phyloP scores from a whole-genome alignment of 192 early-diverging fungal species.

The Gryganskiella cystojenkinii region DNA sequence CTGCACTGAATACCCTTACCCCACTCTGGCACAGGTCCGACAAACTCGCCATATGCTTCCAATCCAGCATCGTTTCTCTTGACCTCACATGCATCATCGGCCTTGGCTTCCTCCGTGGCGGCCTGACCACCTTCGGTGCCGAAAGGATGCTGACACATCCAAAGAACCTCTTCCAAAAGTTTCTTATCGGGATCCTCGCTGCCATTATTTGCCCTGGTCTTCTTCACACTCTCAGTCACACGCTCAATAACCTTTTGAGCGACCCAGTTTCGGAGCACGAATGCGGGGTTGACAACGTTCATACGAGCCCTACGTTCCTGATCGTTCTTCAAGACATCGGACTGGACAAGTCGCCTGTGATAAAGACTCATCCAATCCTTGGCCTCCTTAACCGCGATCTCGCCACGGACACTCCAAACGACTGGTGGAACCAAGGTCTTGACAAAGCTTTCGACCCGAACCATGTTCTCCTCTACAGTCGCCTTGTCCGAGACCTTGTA shows the following conservation, averaged over 20 bases:
- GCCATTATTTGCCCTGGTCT: constrained; percentile 47
- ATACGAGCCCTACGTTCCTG: constrained; percentile 61
- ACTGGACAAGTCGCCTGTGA: constrained; percentile 61
- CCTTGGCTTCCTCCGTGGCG: constrained; percentile 15
- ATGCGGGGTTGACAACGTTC: constrained; percentile 78
- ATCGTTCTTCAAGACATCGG: constrained; percentile 32
- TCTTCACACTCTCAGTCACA: constrained; percentile 54
- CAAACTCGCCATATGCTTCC: constrained; percentile 54
- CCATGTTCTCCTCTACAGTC: constrained; percentile 27
- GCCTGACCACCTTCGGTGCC: constrained; percentile 53
- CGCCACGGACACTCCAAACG: constrained; percentile 34
- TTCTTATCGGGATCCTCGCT: constrained; percentile 43
- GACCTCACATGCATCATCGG: constrained; percentile 48
- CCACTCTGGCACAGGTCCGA: constrained; percentile 67
- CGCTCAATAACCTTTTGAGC: constrained; percentile 72
- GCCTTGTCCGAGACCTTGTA: constrained; percentile 50
- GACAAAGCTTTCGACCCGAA: constrained; percentile 25
- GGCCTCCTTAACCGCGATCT: constrained; percentile 39
- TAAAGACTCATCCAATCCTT: constrained; percentile 69
- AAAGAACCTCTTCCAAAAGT: constrained; percentile 56
- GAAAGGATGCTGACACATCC: constrained; percentile 67
- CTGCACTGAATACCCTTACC: constrained; percentile 74
- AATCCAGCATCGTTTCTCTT: constrained; percentile 35
- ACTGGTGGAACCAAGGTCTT: constrained; percentile 30
- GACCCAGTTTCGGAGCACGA: constrained; percentile 84